A percentile compares a stretch with the other conserved stretches of the same genome.
Evolutionary conservation across 495 filamentous ascomycete species (phyloP).

Genomic region (Aspergillus avenaceus): DNA sequence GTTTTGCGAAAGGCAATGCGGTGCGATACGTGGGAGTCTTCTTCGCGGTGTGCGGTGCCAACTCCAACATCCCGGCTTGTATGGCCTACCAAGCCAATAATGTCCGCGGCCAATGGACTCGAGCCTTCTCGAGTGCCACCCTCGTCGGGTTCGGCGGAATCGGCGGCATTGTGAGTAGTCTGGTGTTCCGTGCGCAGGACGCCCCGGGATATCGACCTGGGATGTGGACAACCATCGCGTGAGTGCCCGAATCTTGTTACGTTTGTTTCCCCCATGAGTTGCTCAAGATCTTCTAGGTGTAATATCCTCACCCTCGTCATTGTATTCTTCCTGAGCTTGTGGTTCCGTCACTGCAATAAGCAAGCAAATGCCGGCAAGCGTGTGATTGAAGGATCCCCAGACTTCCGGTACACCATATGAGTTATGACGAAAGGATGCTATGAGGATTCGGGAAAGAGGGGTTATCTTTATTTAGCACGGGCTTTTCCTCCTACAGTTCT

Average conservation of each 20-base stretch:
- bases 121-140: slow-evolving; percentile 55
- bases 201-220: slow-evolving; percentile 54
- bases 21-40: slow-evolving; percentile 64
- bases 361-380: slow-evolving; percentile 1
- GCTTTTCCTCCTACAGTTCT: too few relatives aligned
- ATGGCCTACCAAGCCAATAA: slow-evolving; percentile 66
- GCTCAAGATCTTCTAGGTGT: neutral
- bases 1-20: slow-evolving; percentile 44
- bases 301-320: slow-evolving; percentile 3
- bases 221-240: slow-evolving; percentile 45
- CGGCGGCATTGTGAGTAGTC: slow-evolving; percentile 55
- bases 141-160: slow-evolving; percentile 53
- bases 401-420: slow-evolving; percentile 4
- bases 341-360: neutral
- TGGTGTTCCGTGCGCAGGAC: slow-evolving; percentile 56
- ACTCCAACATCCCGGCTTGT: slow-evolving; percentile 55
- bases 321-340: neutral
- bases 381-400: neutral
- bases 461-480: too few relatives aligned
- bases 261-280: neutral
- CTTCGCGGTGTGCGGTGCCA: slow-evolving; percentile 54
- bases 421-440: neutral
- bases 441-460: too few relatives aligned
- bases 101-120: slow-evolving; percentile 63
- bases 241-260: slow-evolving; percentile 10